Percentiles rank a stretch among this genome's conserved stretches.
phyloP scores from a whole-genome alignment of 179 eudicot species.

The Beta corolliflora region DNA sequence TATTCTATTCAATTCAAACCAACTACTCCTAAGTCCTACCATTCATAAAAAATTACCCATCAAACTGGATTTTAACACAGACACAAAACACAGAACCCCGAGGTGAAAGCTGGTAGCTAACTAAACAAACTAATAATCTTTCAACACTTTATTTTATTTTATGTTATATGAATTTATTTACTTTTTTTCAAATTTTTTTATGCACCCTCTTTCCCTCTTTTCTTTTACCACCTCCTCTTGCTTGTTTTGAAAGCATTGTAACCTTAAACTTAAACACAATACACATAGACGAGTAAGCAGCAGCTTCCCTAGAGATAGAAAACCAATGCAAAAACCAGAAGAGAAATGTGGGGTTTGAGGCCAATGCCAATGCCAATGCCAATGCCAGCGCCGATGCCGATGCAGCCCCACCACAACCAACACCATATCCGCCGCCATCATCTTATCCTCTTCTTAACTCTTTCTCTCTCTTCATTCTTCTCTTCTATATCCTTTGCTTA shows the following conservation, averaged over 20 bases:
- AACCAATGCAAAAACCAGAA: constrained; percentile 67
- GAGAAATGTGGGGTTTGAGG: constrained; percentile 56
- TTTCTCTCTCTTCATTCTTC: constrained; percentile 15
- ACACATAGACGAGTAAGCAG: constrained; percentile 13
- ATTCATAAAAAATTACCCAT: constrained; percentile 1
- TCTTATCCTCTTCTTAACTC: constrained; percentile 26
- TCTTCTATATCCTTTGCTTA: constrained; percentile 6
- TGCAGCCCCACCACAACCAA: constrained; percentile 35
- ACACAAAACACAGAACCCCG: constrained; percentile 45
- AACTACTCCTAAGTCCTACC: too few species aligned
- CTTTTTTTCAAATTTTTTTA: not conserved
- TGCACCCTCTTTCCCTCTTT: not conserved
- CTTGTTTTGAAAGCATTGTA: constrained; percentile 45
- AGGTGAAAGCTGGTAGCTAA: constrained; percentile 36
- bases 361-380: constrained; percentile 37
- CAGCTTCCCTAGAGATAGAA: constrained; percentile 28
- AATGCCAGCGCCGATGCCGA: constrained; percentile 54
- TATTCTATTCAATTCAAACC: constrained; percentile 24
- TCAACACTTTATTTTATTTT: not conserved
- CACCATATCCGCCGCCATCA: constrained; percentile 21
- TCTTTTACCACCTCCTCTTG: constrained; percentile 27
- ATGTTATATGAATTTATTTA: too few species aligned
- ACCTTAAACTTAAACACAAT: not conserved
- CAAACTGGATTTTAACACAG: constrained; percentile 17
- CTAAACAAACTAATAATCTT: constrained; percentile 15